These are phyloP conservation scores for Fraxinus xanthoxyloides DNA, from an alignment of 305 asterid species.

Conservation along the genomic window DNA sequence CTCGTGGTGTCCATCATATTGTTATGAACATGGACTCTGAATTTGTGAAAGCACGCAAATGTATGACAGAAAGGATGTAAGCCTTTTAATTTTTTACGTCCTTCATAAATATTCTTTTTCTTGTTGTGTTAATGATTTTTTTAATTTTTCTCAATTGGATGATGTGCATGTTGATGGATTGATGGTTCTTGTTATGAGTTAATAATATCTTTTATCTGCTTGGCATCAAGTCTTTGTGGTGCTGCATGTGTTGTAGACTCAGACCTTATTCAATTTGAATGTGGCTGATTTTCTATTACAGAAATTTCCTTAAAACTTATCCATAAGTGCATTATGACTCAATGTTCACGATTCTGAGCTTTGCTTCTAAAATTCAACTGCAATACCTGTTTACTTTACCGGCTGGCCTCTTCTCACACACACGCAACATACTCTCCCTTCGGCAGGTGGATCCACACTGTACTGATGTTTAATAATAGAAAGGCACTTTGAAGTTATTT, in stretches of 20 bases:
- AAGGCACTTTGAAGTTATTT: not conserved
- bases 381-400: not conserved
- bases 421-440: not conserved
- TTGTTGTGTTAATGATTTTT: not conserved
- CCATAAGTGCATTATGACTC: not conserved
- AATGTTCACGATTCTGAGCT: not conserved
- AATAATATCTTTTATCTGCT: not conserved
- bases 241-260: not conserved
- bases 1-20: slow-evolving; percentile 51
- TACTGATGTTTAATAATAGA: not conserved
- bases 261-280: not conserved
- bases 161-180: not conserved
- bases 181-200: not conserved
- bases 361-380: not conserved
- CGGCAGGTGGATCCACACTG: not conserved
- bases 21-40: slow-evolving; percentile 58
- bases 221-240: not conserved
- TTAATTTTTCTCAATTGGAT: not conserved
- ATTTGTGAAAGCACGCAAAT: slow-evolving; percentile 41
- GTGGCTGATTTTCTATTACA: not conserved
- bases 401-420: not conserved
- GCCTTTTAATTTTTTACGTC: slow-evolving; percentile 22
- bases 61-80: slow-evolving; percentile 68
- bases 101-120: not conserved
- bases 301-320: not conserved